Base-by-base conservation (phyloP, 2,329 filamentous ascomycete genomes). In the Seiridium unicorne region DNA sequence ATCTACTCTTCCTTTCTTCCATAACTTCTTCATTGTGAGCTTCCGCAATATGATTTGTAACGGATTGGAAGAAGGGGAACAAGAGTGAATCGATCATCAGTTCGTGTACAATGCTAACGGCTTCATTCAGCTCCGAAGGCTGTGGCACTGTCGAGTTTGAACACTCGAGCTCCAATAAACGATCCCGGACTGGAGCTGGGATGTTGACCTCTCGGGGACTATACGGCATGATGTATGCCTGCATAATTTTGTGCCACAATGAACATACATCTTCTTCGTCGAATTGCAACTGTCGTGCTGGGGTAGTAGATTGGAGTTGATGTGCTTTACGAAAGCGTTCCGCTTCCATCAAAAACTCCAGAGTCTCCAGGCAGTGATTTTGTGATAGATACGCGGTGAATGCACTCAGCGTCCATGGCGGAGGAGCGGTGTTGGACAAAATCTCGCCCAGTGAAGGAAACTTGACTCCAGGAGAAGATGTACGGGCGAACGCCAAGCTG, bases 341-440 rank as follows among this genome's bases (percentile, higher is more conserved):
- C 31, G 94, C 91, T 73, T 97, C 95, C 82, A 97, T 89, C 46
- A 93, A 97, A 74, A 99, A 99, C 72, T 98, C 95, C 44, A 99
- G 81, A 1, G 93, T 97, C 76, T 99, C 95, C 65, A 98, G 81
- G 72, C 95, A 99, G 76, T 98, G 94, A 70, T 98, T 98, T 71
- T 96, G 93, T 1, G 94, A 97, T 3, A 98, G 84, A 70, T 96
- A 98, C 59, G 93, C 93, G 87, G 95, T 98, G 76, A 98, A 98
- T 38, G 94, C 94, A 62, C 87, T 89, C 7, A 97, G 81, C 0
- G 93, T 97, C 84, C 92, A 98, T 66, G 95, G 95, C 46, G 92
- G 88, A 7, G 91, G 88, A 42, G 95, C 91, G 49, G 85, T 86
- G 76, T 97, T 95, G 65, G 91, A 85, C 49, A 99, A 84, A 35